These are phyloP conservation scores for Cronartium quercuum DNA, from an alignment of 1,284 basidiomycete genomes.

Conservation along the genomic window DNA sequence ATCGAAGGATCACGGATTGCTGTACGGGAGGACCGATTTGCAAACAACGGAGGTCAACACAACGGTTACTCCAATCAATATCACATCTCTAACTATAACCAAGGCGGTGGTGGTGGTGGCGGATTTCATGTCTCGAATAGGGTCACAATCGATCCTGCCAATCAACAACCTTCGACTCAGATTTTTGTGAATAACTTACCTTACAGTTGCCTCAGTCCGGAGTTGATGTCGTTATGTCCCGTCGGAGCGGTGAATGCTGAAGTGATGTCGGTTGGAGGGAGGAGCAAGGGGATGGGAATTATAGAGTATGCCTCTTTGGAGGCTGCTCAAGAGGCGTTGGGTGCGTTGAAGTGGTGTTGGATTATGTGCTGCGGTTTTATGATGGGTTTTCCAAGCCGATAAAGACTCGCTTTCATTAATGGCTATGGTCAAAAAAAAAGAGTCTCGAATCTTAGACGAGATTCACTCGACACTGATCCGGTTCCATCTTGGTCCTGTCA, in stretches of 20 bases:
- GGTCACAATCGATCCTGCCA: conserved; percentile 14
- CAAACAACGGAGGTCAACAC: not conserved
- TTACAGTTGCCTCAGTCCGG: conserved; percentile 15
- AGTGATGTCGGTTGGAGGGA: conserved; percentile 23
- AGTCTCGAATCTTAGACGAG: too few relatives aligned
- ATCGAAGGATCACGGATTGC: conserved; percentile 29
- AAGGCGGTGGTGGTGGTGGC: not conserved
- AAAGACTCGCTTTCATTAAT: too few relatives aligned
- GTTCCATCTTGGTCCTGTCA: not conserved
- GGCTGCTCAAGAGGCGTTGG: conserved; percentile 25
- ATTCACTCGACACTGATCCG: not conserved
- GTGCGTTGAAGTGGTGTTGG: not conserved
- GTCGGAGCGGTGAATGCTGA: conserved; percentile 20
- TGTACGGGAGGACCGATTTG: conserved; percentile 35
- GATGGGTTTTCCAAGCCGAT: too few relatives aligned
- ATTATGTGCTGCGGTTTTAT: too few relatives aligned
- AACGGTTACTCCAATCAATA: conserved; percentile 1
- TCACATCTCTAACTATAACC: not conserved
- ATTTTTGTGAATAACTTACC: conserved; percentile 39
- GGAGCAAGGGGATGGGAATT: conserved; percentile 39
- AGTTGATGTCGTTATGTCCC: conserved; percentile 26
- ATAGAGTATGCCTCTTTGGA: conserved; percentile 36
- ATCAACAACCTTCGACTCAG: conserved; percentile 32
- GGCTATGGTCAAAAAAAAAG: too few relatives aligned
- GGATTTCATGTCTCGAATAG: not conserved